Evolutionary conservation across 495 filamentous ascomycete species (phyloP).

Genomic region (Hypoxylon lienhwacheense): DNA sequence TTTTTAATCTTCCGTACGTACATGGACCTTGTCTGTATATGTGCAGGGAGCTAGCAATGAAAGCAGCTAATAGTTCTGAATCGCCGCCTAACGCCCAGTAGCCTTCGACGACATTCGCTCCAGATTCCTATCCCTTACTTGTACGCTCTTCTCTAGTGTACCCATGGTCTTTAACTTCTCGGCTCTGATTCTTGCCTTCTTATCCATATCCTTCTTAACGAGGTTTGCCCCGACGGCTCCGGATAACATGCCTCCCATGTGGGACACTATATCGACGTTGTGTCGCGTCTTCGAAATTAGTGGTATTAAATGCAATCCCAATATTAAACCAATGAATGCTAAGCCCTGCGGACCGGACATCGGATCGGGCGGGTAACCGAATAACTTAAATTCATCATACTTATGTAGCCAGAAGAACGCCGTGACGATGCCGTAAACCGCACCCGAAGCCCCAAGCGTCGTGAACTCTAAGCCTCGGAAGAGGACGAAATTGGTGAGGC

Average conservation of each 20-base stretch:
- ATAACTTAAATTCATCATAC: slow-evolving; percentile 52
- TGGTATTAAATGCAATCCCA: slow-evolving; percentile 51
- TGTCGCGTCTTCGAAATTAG: slow-evolving; percentile 38
- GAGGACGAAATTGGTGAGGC: slow-evolving; percentile 62
- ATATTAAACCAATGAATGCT: slow-evolving; percentile 50
- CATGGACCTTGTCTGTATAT: too few species aligned
- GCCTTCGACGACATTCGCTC: not conserved
- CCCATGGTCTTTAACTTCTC: slow-evolving; percentile 29
- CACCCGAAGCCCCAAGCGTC: slow-evolving; percentile 73
- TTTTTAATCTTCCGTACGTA: too few species aligned
- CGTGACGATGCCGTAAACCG: slow-evolving; percentile 65
- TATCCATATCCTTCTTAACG: slow-evolving; percentile 26
- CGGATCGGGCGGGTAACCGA: slow-evolving; percentile 55
- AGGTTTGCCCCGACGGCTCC: slow-evolving; percentile 50
- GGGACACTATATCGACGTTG: slow-evolving; percentile 67
- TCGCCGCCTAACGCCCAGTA: slow-evolving; percentile 1
- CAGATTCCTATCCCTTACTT: slow-evolving; percentile 8
- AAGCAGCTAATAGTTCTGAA: not conserved
- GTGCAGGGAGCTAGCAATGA: not conserved
- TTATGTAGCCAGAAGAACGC: slow-evolving; percentile 70
- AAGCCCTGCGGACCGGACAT: slow-evolving; percentile 55
- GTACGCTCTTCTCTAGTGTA: slow-evolving; percentile 17
- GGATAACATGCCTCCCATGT: slow-evolving; percentile 65
- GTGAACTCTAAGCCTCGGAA: slow-evolving; percentile 37
- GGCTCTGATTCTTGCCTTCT: slow-evolving; percentile 31